A percentile compares a stretch with the other conserved stretches of the same genome.
These are phyloP conservation scores for Stagonosporopsis tanaceti DNA, from an alignment of 2,329 filamentous ascomycete genomes.

Conservation along the genomic window DNA sequence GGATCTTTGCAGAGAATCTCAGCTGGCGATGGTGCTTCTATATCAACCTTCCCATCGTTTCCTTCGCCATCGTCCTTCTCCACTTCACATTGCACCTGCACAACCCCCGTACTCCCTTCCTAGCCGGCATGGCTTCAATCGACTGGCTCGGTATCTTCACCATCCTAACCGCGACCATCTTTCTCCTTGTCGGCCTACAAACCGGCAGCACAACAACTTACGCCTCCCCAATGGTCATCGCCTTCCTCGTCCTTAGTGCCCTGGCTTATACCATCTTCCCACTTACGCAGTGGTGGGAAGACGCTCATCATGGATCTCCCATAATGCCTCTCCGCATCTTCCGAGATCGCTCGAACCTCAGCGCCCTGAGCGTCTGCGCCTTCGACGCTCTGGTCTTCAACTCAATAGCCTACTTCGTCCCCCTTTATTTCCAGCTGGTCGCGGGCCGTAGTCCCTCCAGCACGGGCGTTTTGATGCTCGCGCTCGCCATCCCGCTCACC, in stretches of 20 bases:
- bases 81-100: slow-evolving; percentile 62
- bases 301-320: slow-evolving; percentile 67
- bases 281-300: slow-evolving; percentile 68
- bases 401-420: slow-evolving; percentile 73
- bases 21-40: slow-evolving; percentile 62
- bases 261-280: slow-evolving; percentile 60
- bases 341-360: slow-evolving; percentile 62
- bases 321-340: slow-evolving; percentile 77
- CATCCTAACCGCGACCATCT: slow-evolving; percentile 57
- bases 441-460: slow-evolving; percentile 65
- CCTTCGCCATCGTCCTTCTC: slow-evolving; percentile 57
- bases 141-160: slow-evolving; percentile 63
- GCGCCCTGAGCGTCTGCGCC: slow-evolving; percentile 60
- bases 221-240: slow-evolving; percentile 59
- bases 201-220: slow-evolving; percentile 60
- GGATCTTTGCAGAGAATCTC: slow-evolving; percentile 56
- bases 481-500: slow-evolving; percentile 60
- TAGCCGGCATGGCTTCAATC: slow-evolving; percentile 57
- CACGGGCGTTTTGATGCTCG: slow-evolving; percentile 67
- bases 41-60: slow-evolving; percentile 58
- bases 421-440: slow-evolving; percentile 76
- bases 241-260: slow-evolving; percentile 58
- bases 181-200: slow-evolving; percentile 62
- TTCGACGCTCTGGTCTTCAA: slow-evolving; percentile 68
- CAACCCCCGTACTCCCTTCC: slow-evolving; percentile 58